Evolutionary conservation across 768 basidiomycete species (phyloP), one percentile per base, ranked within the genome.

Genomic region (Boletus reticuloceps): DNA sequence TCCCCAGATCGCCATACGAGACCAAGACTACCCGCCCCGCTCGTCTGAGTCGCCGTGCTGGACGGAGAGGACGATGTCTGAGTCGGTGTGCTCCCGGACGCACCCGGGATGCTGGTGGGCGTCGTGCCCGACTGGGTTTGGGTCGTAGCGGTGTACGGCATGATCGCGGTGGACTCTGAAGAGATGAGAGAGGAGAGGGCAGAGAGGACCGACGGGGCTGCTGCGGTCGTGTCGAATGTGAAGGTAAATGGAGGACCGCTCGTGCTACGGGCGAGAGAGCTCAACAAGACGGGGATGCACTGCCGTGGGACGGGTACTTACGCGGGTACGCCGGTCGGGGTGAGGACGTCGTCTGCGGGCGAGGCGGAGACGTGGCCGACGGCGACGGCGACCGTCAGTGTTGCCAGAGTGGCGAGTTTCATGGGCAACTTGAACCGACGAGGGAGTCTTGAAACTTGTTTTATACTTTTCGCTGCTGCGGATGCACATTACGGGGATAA

Each of bases 101-200:
- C 32, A 2, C 32, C 32, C 32, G 32, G 1, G 11, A 1, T 5
- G 13, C 11, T 34, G 34, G 13, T 12, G 34, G 34, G 34, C 13
- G 12, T 34, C 34, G 12, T 34, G 16, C 20, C 22, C 22, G 22
- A 4, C 22, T 22, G 22, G 22, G 22, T 22, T 22, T 3, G 22
- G 3, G 43, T 1, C 6, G 43, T 6, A 16, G 36, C 19, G 2
- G 47, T 38, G 20, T 6, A 9, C n/a, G 69, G 60, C 17, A 14
- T 42, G 40, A 68, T 1, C 7, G 50, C 50, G 29, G 53, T 64
- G 19, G 69, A 67, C 20, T 65, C 58, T 25, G 69, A 65, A 34
- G 69, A 67, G 42, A 67, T 58, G 54, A 69, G 56, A 2, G 65
- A 69, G 36, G 68, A 66, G 38, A 61, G 52, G 8, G 54, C 60